Percentiles rank a stretch among this genome's conserved stretches.
These are phyloP conservation scores for Syzygium oleosum DNA, from an alignment of 345 rosid species.

Conservation along the genomic window DNA sequence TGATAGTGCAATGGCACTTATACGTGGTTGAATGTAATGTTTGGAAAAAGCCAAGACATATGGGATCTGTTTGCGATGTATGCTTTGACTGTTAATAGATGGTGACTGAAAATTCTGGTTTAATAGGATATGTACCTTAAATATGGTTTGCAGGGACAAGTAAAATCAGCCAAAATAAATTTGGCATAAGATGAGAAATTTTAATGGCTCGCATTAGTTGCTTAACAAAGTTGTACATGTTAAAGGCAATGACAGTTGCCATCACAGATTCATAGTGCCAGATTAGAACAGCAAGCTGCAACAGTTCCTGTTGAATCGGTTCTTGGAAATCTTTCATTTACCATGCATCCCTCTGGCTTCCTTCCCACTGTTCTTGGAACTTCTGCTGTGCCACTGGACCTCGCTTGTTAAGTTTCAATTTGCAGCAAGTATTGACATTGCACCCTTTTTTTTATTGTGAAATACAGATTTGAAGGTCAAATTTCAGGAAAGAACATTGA, in stretches of 20 bases:
- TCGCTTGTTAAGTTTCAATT: background rate
- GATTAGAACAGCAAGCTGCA: background rate
- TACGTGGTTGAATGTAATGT: background rate
- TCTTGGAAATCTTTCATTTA: background rate
- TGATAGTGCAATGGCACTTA: background rate
- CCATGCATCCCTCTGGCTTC: background rate
- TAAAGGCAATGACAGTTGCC: background rate
- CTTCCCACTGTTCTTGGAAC: background rate
- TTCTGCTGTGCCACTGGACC: background rate
- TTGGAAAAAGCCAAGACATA: background rate
- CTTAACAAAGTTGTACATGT: background rate
- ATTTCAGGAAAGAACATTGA: slow-evolving; percentile 72
- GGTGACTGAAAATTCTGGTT: background rate
- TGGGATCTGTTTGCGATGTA: background rate
- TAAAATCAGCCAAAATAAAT: background rate
- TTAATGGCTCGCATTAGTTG: background rate
- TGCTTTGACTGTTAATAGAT: background rate
- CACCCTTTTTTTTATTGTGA: background rate
- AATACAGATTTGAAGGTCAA: slow-evolving; percentile 79
- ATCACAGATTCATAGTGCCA: background rate
- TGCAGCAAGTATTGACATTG: background rate
- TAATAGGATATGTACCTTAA: background rate
- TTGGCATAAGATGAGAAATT: background rate
- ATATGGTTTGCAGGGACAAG: background rate
- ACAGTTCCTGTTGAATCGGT: background rate